Evolutionary conservation across 371 early-diverging fungal genomes (phyloP), one percentile per base, ranked within the genome.

Genomic region (Apophysomyces trapeziformis): DNA sequence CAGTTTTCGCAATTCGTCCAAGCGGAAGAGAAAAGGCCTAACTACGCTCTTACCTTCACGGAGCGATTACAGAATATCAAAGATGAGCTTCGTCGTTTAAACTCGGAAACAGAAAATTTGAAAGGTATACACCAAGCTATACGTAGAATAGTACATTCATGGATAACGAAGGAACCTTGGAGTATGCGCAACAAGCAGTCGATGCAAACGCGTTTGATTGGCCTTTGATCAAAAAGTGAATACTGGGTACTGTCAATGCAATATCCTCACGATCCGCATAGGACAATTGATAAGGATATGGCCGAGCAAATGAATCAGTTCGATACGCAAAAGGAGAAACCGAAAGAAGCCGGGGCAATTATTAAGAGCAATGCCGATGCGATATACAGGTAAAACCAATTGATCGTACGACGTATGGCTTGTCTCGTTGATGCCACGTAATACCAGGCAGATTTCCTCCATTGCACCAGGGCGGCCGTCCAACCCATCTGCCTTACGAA

Each of bases 1-100:
- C 57, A 68, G 35, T 79, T 79, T 62, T 67, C 66, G n/a, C 36
- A 64, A n/a, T 62, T 79, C 11, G 68, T 79, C 11, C 72, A 72
- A 54, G 54, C 61, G 57, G 79, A 79, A 18, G 57, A 70, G n/a
- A 76, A 76, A 36, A 68, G 66, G 9, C 73, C 74, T 16, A 70
- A 59, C 37, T 74, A 69, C 57, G 73, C 74, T 4, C 68, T 72
- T 60, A 46, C 67, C 0, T 74, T 79, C 35, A 61, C 67, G 41
- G 74, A 76, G n/a, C 65, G 73, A 39, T 66, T 79, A 9, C 72
- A 67, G 46, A 16, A 38, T 8, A 41, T 79, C 18, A 67, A 65
- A 62, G 64, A 67, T 26, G 74, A 76, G 16, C 43, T 79, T 4
- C 64, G 61, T 64, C 68, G 67, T 7, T 36, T 79, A 32, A 59